Evolutionary conservation across 1,284 basidiomycete genomes (phyloP), one percentile per base, ranked within the genome.

Genomic region (Sparassis latifolia): DNA sequence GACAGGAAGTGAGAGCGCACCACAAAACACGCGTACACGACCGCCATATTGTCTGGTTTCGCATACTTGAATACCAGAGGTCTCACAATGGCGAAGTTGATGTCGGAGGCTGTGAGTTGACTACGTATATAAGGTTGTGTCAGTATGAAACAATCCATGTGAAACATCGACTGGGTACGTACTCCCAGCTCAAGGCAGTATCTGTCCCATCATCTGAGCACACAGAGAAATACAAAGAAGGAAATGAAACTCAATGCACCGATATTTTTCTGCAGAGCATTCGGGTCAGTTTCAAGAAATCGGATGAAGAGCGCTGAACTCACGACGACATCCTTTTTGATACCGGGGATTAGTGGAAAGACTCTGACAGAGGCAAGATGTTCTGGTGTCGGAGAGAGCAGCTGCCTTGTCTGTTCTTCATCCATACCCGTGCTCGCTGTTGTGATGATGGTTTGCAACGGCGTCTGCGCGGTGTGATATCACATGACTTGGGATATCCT

Each of bases 11-110:
- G 76, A n/a, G 76, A 74, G 42, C 80, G 75, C 30, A 79, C 74
- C 38, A 88, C 84, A 59, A 91, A 80, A 61, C 85, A 87, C 2
- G 82, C 83, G 60, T 87, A 89, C 27, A 89, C 78, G 42, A 80
- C 72, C 1, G 87, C 79, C 68, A 87, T 76, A 61, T 91, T 90
- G 53, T 80, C 73, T 44, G 87, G 75, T 52, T 77, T 78, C 29
- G 89, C 84, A 71, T 90, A 92, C 59, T 86, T 89, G 61, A 79
- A 71, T 2, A 92, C 85, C 30, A 93, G 69, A 0, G 92, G 92
- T 7, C 90, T 79, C 31, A 93, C 81, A 48, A 93, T 73, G 4
- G 86, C 78, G 59, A 92, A 92, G 62, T 91, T 89, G 69, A 95
- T 79, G 58, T 92, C 89, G 2, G 90, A 83, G 0, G 89, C 86